Evolutionary conservation across 139 green algal species (phyloP).

Genomic region (Closterium sp.): DNA sequence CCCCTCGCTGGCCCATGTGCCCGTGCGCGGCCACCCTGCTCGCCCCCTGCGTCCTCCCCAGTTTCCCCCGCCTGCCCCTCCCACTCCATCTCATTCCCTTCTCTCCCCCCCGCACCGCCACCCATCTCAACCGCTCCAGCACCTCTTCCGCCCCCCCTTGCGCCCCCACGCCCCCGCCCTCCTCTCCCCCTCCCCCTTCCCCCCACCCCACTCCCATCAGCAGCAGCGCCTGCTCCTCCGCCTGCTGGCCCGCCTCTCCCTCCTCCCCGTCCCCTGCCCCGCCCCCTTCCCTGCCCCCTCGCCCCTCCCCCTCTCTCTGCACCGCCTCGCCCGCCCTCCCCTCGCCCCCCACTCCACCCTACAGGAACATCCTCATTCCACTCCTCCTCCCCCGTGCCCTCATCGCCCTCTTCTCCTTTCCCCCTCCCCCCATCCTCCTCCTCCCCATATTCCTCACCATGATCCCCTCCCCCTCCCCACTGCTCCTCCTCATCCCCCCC

Average conservation of each 20-base stretch:
- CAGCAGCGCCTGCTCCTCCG: not conserved
- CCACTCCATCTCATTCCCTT: constrained; percentile 1
- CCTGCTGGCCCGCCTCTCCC: not conserved
- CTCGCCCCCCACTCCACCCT: not conserved
- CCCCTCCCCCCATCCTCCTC: no score
- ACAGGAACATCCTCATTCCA: not conserved
- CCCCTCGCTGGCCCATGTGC: not conserved
- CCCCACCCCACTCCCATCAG: not conserved
- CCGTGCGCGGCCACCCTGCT: not conserved
- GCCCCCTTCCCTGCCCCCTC: not conserved
- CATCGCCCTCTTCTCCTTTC: no score
- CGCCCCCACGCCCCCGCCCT: not conserved
- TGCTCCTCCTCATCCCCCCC: not conserved
- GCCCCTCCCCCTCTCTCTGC: no score
- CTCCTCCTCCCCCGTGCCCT: not conserved
- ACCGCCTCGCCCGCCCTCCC: no score
- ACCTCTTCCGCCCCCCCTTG: not conserved
- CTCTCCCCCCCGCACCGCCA: no score
- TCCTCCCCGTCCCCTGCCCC: not conserved
- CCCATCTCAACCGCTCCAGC: not conserved
- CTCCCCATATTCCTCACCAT: not conserved
- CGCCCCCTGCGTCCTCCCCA: not conserved
- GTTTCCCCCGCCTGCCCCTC: not conserved
- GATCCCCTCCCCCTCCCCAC: not conserved
- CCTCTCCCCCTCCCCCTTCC: not conserved